phyloP scores from a whole-genome alignment of 495 filamentous ascomycete species.

The Lichenothelia convexa region DNA sequence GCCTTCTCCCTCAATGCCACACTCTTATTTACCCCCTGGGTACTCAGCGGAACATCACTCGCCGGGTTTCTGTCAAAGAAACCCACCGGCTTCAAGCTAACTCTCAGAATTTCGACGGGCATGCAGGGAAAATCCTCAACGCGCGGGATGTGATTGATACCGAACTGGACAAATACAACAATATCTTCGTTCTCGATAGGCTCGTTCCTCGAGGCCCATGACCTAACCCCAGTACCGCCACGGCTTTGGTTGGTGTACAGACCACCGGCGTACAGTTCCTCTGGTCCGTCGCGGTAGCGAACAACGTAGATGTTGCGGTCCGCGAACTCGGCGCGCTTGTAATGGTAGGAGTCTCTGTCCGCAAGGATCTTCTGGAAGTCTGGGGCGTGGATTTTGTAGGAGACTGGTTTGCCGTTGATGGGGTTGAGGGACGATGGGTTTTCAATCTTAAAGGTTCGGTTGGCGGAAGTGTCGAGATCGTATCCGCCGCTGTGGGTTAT shows the following conservation, averaged over 20 bases:
- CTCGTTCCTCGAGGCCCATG: conserved; percentile 24
- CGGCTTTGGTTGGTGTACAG: conserved; percentile 75
- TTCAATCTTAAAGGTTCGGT: conserved; percentile 68
- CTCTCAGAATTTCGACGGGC: conserved; percentile 44
- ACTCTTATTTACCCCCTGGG: conserved; percentile 32
- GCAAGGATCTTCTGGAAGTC: conserved; percentile 70
- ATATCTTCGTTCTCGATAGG: conserved; percentile 24
- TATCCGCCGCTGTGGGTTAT: conserved; percentile 41
- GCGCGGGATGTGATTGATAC: conserved; percentile 23
- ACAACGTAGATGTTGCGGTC: conserved; percentile 72
- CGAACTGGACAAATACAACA: conserved; percentile 26
- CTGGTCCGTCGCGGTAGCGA: conserved; percentile 49
- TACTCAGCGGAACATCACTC: conserved; percentile 49
- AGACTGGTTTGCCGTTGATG: conserved; percentile 57
- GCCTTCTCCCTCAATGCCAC: conserved; percentile 22
- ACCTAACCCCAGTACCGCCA: conserved; percentile 32
- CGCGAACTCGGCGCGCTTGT: conserved; percentile 63
- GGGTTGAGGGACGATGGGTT: conserved; percentile 40
- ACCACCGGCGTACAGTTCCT: conserved; percentile 70
- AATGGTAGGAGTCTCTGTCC: conserved; percentile 45
- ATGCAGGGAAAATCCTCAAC: conserved; percentile 32
- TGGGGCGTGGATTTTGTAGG: conserved; percentile 58
- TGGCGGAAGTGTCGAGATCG: conserved; percentile 40
- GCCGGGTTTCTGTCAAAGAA: conserved; percentile 64
- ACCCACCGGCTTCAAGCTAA: conserved; percentile 46